phyloP scores from a whole-genome alignment of 441 rosid species.

The Corymbia calophylla region DNA sequence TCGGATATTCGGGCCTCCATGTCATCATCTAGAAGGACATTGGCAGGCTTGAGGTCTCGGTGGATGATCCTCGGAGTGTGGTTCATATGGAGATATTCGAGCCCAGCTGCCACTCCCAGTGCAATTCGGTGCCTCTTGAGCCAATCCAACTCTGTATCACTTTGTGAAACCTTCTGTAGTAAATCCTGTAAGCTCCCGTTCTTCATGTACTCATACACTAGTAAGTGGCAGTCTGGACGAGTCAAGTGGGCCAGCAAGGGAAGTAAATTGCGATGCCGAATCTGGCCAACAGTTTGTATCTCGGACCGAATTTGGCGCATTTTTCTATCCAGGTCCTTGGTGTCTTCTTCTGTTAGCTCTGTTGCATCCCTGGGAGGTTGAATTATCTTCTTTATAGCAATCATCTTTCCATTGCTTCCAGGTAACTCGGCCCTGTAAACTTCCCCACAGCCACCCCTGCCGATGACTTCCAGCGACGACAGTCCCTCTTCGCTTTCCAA shows the following conservation, averaged over 20 bases:
- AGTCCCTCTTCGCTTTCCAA: constrained; percentile 61
- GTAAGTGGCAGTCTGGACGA: constrained; percentile 65
- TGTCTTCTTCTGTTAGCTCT: constrained; percentile 63
- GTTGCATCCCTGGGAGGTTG: constrained; percentile 66
- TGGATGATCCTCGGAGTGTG: constrained; percentile 75
- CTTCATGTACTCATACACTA: constrained; percentile 84
- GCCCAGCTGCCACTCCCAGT: constrained; percentile 67
- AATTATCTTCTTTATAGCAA: constrained; percentile 70
- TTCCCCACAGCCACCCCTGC: constrained; percentile 90
- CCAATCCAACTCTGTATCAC: constrained; percentile 62
- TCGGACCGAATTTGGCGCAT: constrained; percentile 83
- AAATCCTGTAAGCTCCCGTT: constrained; percentile 77
- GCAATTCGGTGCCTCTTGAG: constrained; percentile 59
- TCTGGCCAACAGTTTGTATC: constrained; percentile 72
- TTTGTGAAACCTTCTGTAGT: constrained; percentile 29
- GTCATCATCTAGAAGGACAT: constrained; percentile 78
- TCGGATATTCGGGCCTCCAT: constrained; percentile 91
- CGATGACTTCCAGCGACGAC: constrained; percentile 43
- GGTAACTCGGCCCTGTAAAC: constrained; percentile 76
- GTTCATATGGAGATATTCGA: constrained; percentile 69
- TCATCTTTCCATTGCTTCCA: constrained; percentile 47
- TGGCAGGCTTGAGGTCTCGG: constrained; percentile 84
- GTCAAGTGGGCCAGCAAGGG: constrained; percentile 74
- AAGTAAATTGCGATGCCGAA: constrained; percentile 76
- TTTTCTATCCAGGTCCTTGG: constrained; percentile 46